Base-by-base conservation (phyloP, 129 eudicot species). In the Chrysanthemum seticuspe region DNA sequence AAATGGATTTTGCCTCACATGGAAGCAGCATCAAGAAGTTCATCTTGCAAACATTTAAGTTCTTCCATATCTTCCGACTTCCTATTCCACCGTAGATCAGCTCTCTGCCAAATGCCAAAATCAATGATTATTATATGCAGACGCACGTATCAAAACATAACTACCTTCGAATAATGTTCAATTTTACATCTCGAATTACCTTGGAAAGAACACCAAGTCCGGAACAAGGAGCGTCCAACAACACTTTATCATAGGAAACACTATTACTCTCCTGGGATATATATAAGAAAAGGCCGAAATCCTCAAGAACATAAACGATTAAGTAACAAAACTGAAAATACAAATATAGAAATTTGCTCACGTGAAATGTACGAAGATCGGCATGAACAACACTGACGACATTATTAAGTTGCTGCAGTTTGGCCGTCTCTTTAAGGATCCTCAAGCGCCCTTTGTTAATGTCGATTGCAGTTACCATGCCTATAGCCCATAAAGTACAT, bases 201-300 rank as follows among this genome's bases (percentile, higher is more conserved):
- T 92, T 92, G 45, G 98, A 92, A 62, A 92, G 96, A 75, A 92
- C 98, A 75, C 98, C 98, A 40, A 89, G 80, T 76, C 98, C 98
- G 34, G 98, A 92, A 73, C 98, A 92, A 23, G 98, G 98, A 70
- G 98, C 95, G 77, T 92, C 98, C 62, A 92, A 81, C 79, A 92
- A 83, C 79, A 92, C 98, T 84, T 92, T 92, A 80, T 89, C 96
- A 57, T 69, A 86, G 54, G 66, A 73, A 78, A 63, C 67, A 10
- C 36, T 2, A 59, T 78, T 83, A 60, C 72, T 64, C 25, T 70
- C 90, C 98, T 92, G 78, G 10, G 8, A 0, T 40, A 60, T 40
- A 78, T 5, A 55, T 60, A 10, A 14, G 49, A 65, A 21, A 10
- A 59, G 13, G 11, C 21, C 21, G 47, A 52, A 75, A 57, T 49